phyloP scores from a whole-genome alignment of 192 early-diverging fungal genomes.

The Umbelopsis ramanniana region DNA sequence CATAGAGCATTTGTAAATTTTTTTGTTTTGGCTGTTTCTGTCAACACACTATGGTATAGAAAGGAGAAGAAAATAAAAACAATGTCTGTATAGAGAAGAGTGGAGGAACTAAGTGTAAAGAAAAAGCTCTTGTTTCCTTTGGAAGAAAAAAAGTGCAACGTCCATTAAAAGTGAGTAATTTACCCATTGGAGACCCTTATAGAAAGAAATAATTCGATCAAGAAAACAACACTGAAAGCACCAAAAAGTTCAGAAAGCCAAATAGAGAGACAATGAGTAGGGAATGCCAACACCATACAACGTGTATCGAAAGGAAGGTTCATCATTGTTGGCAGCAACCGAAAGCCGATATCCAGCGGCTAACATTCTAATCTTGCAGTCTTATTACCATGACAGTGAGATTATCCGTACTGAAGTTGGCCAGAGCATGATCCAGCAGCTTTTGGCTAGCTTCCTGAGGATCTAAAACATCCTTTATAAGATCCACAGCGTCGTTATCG shows the following conservation, averaged over 20 bases:
- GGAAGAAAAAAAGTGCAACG: not conserved
- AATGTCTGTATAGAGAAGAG: conserved; percentile 9
- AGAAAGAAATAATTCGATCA: not conserved
- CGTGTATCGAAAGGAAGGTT: not conserved
- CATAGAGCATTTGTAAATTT: not conserved
- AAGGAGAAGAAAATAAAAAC: not conserved
- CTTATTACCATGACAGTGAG: conserved; percentile 88
- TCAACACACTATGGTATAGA: conserved; percentile 18
- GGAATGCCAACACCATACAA: not conserved
- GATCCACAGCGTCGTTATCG: conserved; percentile 91
- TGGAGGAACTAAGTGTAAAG: not conserved
- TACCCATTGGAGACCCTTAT: too few species aligned
- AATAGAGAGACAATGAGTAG: not conserved
- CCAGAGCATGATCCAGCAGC: conserved; percentile 85
- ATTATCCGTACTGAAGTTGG: conserved; percentile 95
- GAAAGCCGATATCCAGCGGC: conserved; percentile 11
- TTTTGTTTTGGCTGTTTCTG: conserved; percentile 5
- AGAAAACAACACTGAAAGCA: not conserved
- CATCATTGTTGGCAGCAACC: not conserved
- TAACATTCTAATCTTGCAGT: conserved; percentile 34
- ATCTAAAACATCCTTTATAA: conserved; percentile 75
- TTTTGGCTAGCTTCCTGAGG: conserved; percentile 79
- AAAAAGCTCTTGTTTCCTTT: too few species aligned
- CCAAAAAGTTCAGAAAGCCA: not conserved
- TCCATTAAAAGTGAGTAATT: not conserved